phyloP scores from a whole-genome alignment of 768 basidiomycete genomes.

The Boletus coccyginus region DNA sequence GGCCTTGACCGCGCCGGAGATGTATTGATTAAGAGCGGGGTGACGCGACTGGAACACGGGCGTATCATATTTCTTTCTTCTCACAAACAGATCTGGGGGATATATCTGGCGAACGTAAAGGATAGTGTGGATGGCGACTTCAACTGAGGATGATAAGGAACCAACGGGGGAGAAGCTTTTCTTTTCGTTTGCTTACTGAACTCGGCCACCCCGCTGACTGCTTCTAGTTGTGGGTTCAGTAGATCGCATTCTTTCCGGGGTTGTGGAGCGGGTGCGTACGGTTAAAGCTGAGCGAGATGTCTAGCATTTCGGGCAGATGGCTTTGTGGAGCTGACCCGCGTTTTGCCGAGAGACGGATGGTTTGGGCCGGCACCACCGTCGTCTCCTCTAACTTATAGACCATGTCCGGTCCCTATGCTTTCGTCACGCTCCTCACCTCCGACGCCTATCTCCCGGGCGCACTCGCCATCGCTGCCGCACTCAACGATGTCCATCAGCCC shows the following conservation, averaged over 20 bases:
- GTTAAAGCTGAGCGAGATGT: conserved; percentile 36
- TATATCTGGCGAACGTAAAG: conserved; percentile 90
- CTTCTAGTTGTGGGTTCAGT: conserved; percentile 42
- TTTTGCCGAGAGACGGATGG: not conserved
- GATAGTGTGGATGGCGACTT: conserved; percentile 90
- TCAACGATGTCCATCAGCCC: conserved; percentile 66
- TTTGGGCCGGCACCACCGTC: not conserved
- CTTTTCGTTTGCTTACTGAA: conserved; percentile 51
- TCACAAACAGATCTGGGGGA: conserved; percentile 81
- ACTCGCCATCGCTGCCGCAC: conserved; percentile 79
- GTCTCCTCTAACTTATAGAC: conserved; percentile 21
- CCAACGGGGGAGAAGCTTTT: not conserved
- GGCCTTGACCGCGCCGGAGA: conserved; percentile 85
- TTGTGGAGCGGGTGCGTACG: conserved; percentile 27
- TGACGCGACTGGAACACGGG: conserved; percentile 94
- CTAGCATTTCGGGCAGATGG: conserved; percentile 14
- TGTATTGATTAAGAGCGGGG: conserved; percentile 83
- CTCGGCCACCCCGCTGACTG: conserved; percentile 61
- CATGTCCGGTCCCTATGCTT: conserved; percentile 73
- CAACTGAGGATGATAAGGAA: conserved; percentile 53
- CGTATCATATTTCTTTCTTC: conserved; percentile 86
- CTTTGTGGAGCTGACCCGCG: too few species aligned
- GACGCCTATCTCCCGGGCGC: conserved; percentile 93
- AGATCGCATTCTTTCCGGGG: not conserved
- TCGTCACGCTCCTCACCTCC: conserved; percentile 90